Conservation (phyloP, 257 asterid species). For the Solanum sitiens region DNA sequence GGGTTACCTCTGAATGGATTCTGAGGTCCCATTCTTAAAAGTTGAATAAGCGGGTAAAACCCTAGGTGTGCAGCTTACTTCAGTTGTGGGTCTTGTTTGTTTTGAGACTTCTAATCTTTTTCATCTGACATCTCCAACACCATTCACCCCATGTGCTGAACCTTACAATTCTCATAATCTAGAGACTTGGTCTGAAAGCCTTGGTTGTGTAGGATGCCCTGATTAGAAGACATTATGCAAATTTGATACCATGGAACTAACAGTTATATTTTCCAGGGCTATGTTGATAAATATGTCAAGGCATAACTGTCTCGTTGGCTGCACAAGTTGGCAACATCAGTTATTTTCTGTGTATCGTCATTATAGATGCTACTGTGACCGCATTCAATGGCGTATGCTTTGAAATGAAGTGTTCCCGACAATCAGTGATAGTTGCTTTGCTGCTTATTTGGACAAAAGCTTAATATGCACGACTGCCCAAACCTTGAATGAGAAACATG, state of each 20-base stretch:
- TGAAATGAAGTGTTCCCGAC: neutral
- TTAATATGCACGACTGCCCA: neutral
- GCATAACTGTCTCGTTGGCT: constrained; percentile 19
- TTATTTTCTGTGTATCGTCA: neutral
- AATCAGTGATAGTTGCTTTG: neutral
- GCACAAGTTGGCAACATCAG: constrained; percentile 10
- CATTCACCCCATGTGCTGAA: neutral
- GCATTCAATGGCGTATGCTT: neutral
- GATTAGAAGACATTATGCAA: neutral
- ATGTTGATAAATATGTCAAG: constrained; percentile 85
- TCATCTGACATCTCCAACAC: neutral
- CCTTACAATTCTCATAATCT: neutral
- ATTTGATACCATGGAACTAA: neutral
- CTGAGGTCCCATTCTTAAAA: neutral
- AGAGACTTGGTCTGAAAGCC: neutral
- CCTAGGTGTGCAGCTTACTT: neutral
- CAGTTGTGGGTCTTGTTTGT: neutral
- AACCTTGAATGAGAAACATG: neutral
- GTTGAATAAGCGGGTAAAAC: neutral
- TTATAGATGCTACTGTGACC: neutral
- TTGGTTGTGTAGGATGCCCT: neutral
- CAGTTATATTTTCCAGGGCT: constrained; percentile 52
- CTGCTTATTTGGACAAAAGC: neutral
- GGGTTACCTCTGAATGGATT: neutral
- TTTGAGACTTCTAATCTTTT: neutral